Conservation (phyloP, 1,284 basidiomycete species). For the Trichosporon coremiiforme region DNA sequence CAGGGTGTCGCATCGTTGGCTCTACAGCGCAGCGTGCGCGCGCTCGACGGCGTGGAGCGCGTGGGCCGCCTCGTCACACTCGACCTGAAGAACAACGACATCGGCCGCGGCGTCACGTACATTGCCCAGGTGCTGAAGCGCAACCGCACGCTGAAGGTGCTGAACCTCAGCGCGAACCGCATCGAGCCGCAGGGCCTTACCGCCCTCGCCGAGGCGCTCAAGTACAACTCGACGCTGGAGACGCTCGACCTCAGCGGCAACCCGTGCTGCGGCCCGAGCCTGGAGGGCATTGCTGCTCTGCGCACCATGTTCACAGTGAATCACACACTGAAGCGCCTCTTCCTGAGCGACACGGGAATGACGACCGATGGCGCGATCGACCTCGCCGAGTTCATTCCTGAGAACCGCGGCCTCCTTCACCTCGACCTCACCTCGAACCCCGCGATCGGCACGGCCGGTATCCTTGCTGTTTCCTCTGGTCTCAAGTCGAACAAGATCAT, state of each 20-base stretch:
- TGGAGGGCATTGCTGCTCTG: slow-evolving; percentile 85
- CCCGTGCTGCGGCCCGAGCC: slow-evolving; percentile 81
- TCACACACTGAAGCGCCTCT: slow-evolving; percentile 85
- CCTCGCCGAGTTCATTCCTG: slow-evolving; percentile 92
- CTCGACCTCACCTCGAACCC: slow-evolving; percentile 79
- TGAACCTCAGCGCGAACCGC: slow-evolving; percentile 92
- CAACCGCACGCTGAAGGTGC: slow-evolving; percentile 89
- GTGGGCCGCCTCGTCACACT: slow-evolving; percentile 83
- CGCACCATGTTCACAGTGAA: slow-evolving; percentile 92
- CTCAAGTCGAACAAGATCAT: slow-evolving; percentile 79
- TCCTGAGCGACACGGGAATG: slow-evolving; percentile 81
- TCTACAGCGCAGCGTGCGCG: slow-evolving; percentile 69
- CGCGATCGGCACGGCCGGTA: slow-evolving; percentile 79
- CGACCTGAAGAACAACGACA: slow-evolving; percentile 88
- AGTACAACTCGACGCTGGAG: slow-evolving; percentile 92
- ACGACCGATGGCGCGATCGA: slow-evolving; percentile 87
- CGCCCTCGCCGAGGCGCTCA: slow-evolving; percentile 86
- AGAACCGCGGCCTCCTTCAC: slow-evolving; percentile 81
- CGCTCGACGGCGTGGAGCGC: slow-evolving; percentile 78
- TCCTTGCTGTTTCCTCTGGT: slow-evolving; percentile 86
- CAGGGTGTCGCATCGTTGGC: slow-evolving; percentile 47
- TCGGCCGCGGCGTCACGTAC: slow-evolving; percentile 83
- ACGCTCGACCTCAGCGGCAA: slow-evolving; percentile 92
- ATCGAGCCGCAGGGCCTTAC: slow-evolving; percentile 81
- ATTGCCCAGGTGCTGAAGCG: slow-evolving; percentile 93